Base-by-base conservation (phyloP, 208 protist genomes). In the Crithidia expoeki region DNA sequence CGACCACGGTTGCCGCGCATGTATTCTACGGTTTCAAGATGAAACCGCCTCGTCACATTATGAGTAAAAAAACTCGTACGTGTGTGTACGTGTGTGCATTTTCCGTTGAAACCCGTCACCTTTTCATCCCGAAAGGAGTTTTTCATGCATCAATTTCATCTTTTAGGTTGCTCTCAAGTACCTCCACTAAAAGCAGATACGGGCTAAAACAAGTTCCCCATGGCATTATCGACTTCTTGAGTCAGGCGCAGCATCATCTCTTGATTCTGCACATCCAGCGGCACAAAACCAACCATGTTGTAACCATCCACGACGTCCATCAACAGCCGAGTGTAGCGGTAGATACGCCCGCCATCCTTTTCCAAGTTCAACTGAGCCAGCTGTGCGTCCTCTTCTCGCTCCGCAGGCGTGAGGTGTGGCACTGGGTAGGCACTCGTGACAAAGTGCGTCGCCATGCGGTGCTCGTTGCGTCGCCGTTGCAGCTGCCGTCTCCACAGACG, bases 221-320 rank as follows among this genome's bases (percentile, higher is more conserved):
- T 57, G 12, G 88, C 88, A 55, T 91, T 91, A 79, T 96, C 91
- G 28, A 96, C 86, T 63, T 94, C 79, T 49, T 87, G 88, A 0
- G 91, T 96, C 34, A 96, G 59, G 4, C 73, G 75, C 60, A 93
- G 69, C 91, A 96, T 96, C 91, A 96, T 93, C 27, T 92, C 84
- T 61, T 92, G 83, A 12, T 79, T 86, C 61, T 96, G 84, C 16
- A 96, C 86, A 58, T 90, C 88, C 1, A 99, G 68, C 12, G 96
- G 94, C 12, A 87, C 50, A 73, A 98, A 99, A 14, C 82, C 84
- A 14, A 99, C 88, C 2, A 99, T 82, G 19, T 83, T 85, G 74
- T 96, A 99, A 60, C 98, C 98, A 21, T 98, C 93, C 6, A 99
- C 82, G 2, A 99, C 83, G 14, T 90, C 84, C 76, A 94, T 87